These are phyloP conservation scores for Peterozyma toletana DNA, from an alignment of 805 yeast species.

Conservation along the genomic window DNA sequence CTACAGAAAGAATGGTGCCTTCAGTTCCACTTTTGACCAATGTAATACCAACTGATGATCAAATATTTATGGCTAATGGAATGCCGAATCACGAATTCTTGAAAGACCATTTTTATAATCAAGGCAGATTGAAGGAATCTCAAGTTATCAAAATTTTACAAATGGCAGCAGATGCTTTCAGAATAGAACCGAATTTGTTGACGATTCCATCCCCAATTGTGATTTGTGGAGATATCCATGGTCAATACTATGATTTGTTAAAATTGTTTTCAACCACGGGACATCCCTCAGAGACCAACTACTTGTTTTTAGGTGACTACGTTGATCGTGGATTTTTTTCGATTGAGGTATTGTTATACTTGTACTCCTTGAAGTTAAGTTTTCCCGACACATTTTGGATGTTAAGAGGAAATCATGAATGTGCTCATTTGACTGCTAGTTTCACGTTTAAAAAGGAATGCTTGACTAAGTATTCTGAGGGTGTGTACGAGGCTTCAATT, in stretches of 20 bases:
- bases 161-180: constrained; percentile 56
- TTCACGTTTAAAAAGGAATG: constrained; percentile 92
- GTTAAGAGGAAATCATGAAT: constrained; percentile 92
- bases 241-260: constrained; percentile 86
- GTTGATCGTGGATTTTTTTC: constrained; percentile 93
- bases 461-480: constrained; percentile 65
- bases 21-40: constrained; percentile 63
- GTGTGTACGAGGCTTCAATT: constrained; percentile 67
- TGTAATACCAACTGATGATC: constrained; percentile 55
- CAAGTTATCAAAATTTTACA: constrained; percentile 66
- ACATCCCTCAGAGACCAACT: constrained; percentile 67
- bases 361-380: constrained; percentile 73
- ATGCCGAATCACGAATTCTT: constrained; percentile 69
- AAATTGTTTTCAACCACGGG: constrained; percentile 93
- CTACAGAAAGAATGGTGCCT: constrained; percentile 50
- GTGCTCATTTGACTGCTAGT: constrained; percentile 86
- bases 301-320: constrained; percentile 86
- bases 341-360: constrained; percentile 68
- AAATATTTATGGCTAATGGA: constrained; percentile 57
- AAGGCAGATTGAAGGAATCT: constrained; percentile 68
- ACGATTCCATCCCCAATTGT: constrained; percentile 89
- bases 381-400: constrained; percentile 71
- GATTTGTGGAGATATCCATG: constrained; percentile 96
- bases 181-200: constrained; percentile 71
- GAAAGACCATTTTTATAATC: constrained; percentile 65